Base-by-base conservation (phyloP, 2,329 filamentous ascomycete species). In the Alternaria hordeiaustralica region DNA sequence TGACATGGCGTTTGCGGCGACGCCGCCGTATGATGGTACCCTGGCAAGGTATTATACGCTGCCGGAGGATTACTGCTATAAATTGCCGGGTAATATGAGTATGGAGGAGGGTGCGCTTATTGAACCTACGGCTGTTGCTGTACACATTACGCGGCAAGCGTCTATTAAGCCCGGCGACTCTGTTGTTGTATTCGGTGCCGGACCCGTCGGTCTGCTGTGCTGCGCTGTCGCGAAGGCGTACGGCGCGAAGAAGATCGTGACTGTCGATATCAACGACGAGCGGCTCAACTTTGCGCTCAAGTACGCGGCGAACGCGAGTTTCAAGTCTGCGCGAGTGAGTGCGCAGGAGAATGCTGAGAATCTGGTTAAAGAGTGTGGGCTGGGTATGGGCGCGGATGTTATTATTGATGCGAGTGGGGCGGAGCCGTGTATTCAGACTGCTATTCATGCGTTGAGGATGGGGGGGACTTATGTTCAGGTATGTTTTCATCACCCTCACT, bases 21-120 rank as follows among this genome's bases (percentile, higher is more conserved):
- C 95, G 15, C 95, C 95, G n/a, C 95, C 96, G 3, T 90, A 91
- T 78, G 90, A 97, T 79, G 95, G 95, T 50, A 98, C 95, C 1
- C 84, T 98, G 58, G 91, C 94, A 1, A 92, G 93, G 58, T 96
- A 95, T 85, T 97, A 95, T 85, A 77, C 85, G 13, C 85, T 95
- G 7, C 93, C 95, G 2, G 88, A 91, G 71, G 95, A 97, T 80
- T 97, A 97, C 79, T 97, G 94, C 87, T 97, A 95, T 83, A 93
- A 93, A 84, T 87, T 98, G 6, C 94, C 95, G 1, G 88, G 91
- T 18, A 81, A 84, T 69, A 89, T 98, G 55, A 89, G 87, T 0
- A 84, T 96, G 57, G 91, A 96, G 78, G 93, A 97, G 82, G 96
- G 94, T 61, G 95, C 96, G 2, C 83, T 98, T 66, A 89, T 98